Base-by-base conservation (phyloP, 2,329 filamentous ascomycete genomes). In the Trichothecium sympodiale region DNA sequence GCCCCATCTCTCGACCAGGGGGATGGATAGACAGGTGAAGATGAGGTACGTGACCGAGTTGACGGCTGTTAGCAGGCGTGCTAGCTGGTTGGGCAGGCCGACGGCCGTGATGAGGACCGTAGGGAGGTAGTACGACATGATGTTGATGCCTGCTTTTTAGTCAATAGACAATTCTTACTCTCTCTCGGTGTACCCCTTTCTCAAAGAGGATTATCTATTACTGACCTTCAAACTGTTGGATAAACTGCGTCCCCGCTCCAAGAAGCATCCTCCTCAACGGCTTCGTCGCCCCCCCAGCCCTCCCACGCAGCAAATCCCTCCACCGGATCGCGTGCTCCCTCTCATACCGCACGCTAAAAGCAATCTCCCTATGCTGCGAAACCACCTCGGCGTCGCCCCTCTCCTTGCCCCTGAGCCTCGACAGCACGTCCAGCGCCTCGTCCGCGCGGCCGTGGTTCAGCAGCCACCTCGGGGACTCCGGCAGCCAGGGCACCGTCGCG, bases 81-180 rank as follows among this genome's bases (percentile, higher is more conserved):
- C 64, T 43, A 68, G 59, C 5, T 49, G 57, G 32, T 71, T 62
- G 2, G 51, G 51, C 5, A 73, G 55, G 1, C 66, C 65, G 2
- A 73, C 67, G 2, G 62, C 68, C 12, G 62, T 46, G 32, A 70
- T 71, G 0, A 73, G 50, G 0, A 74, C 64, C 0, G 62, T 66
- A 0, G 68, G 65, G 0, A 72, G 46, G 30, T 51, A 53, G 29
- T 46, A 46, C 4, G 39, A 38, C 32, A 48, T 42, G 8, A 46
- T 40, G 31, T 49, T 51, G 32, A 46, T 43, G 0, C 47, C 48
- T 40, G 12, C n/a, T n/a, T n/a, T n/a, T n/a, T n/a, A n/a, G n/a
- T 29, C 9, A n/a, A 17, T 32, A 17, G 30, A n/a, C n/a, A n/a
- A n/a, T n/a, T n/a, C n/a, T n/a, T n/a, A n/a, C n/a, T n/a, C n/a